Evolutionary conservation across 2,329 filamentous ascomycete genomes (phyloP), one percentile per base, ranked within the genome.

Genomic region (Monosporascus sp.): DNA sequence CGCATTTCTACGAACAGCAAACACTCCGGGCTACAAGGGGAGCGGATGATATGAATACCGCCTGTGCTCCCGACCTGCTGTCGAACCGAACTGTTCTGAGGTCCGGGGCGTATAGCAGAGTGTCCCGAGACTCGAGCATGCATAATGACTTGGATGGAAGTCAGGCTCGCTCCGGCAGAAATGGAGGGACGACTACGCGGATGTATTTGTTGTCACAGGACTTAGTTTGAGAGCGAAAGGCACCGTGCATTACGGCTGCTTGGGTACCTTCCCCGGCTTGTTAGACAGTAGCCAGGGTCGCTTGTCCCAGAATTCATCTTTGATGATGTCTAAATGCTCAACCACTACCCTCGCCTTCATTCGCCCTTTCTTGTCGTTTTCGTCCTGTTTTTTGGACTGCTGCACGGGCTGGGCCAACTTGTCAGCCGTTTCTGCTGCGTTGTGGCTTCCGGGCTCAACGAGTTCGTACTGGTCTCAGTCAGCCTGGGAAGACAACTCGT

Each of bases 251-350:
- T 59, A 78, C 50, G 72, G 74, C 66, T 83, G 79, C 65, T 83
- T 84, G n/a, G 84, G 84, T 61, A 86, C 75, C 64, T 82, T 87
- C 22, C 87, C 87, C 5, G 87, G 86, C 68, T 84, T 88, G 58
- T 87, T 87, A 1, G 86, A 89, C 50, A 92, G 67, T 52, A 94
- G 77, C 90, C 92, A 97, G 2, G 92, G 91, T 65, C 92, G 79
- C 63, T 79, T 80, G 58, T 90, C 80, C 94, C 94, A 99, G 67
- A 99, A 99, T 3, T 90, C 88, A 70, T 97, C 90, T 63, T 88
- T 91, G 71, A 99, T 97, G 63, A 99, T 89, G 72, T 99, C 94
- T 55, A 94, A 73, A 74, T 97, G 91, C 65, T 92, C 86, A 38
- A 95, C 79, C 37, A 89, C 82, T 46, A 99, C 85, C 49, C 80